phyloP scores from a whole-genome alignment of 2,329 filamentous ascomycete species.

The Furcasterigmium furcatum region DNA sequence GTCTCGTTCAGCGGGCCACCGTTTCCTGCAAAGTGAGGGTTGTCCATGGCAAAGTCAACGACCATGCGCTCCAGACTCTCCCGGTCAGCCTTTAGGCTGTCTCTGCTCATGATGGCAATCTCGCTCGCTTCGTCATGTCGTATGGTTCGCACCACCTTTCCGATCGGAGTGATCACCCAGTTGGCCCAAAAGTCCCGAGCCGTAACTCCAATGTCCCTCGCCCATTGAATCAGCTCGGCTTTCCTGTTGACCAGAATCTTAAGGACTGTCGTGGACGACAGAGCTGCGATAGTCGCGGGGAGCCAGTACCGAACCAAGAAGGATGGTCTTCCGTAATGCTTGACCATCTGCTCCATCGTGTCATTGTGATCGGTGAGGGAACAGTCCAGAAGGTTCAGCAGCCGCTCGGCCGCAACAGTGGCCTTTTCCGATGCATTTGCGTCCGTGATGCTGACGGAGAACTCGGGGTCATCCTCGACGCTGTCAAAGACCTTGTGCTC shows the following conservation, averaged over 20 bases:
- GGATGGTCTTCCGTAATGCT: conserved; percentile 72
- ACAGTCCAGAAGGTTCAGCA: conserved; percentile 65
- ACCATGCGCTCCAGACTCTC: conserved; percentile 97
- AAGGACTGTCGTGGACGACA: conserved; percentile 86
- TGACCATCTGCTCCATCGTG: conserved; percentile 52
- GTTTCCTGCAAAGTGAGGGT: conserved; percentile 56
- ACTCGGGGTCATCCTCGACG: conserved; percentile 58
- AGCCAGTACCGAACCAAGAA: conserved; percentile 84
- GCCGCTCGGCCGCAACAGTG: conserved; percentile 60
- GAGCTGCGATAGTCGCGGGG: conserved; percentile 64
- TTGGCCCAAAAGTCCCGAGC: conserved; percentile 90
- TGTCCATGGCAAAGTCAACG: conserved; percentile 87
- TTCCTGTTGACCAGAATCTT: conserved; percentile 71
- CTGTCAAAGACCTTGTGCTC: conserved; percentile 63
- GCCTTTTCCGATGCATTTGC: conserved; percentile 43
- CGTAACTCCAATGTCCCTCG: conserved; percentile 75
- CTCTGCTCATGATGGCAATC: conserved; percentile 93
- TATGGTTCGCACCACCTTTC: conserved; percentile 85
- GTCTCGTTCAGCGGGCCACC: conserved; percentile 55
- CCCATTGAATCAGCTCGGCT: conserved; percentile 76
- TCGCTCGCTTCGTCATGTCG: conserved; percentile 89
- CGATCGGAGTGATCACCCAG: conserved; percentile 86
- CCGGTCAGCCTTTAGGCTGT: conserved; percentile 84
- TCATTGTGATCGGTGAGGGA: conserved; percentile 65
- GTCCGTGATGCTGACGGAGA: conserved; percentile 50